These are phyloP conservation scores for Triangularia verruculosa DNA, from an alignment of 2,329 filamentous ascomycete genomes.

Conservation along the genomic window DNA sequence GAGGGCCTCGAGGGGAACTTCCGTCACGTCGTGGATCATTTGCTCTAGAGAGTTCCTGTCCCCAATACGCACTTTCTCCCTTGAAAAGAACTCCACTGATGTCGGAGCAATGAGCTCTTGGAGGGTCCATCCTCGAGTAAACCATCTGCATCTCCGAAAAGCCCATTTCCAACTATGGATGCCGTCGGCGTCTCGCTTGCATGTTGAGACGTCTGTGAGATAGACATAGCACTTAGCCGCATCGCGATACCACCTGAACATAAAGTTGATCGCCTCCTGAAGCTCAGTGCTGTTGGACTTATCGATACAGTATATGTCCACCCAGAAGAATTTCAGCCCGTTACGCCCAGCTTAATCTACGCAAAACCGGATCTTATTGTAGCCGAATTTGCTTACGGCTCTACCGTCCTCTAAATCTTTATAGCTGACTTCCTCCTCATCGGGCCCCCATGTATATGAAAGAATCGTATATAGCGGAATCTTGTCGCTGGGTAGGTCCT, in stretches of 20 bases:
- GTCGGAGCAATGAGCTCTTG: too few relatives aligned
- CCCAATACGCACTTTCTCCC: too few relatives aligned
- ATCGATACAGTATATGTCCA: constrained; percentile 20
- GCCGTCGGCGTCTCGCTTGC: too few relatives aligned
- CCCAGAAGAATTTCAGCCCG: constrained; percentile 7
- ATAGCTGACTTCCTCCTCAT: constrained; percentile 12
- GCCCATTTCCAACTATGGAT: too few relatives aligned
- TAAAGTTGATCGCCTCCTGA: constrained; percentile 19
- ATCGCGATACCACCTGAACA: constrained; percentile 13
- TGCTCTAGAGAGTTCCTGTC: too few relatives aligned
- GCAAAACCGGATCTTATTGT: constrained; percentile 5
- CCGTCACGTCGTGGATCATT: too few relatives aligned
- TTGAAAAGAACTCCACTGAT: too few relatives aligned
- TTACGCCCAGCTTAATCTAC: background rate
- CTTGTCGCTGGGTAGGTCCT: constrained; percentile 6
- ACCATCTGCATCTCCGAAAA: too few relatives aligned
- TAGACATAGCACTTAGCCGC: constrained; percentile 2
- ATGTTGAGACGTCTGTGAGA: constrained; percentile 5
- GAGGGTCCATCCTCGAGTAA: too few relatives aligned
- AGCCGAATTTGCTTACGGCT: constrained; percentile 6
- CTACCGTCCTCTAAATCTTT: background rate
- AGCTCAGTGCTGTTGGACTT: constrained; percentile 18
- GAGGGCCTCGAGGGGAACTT: too few relatives aligned
- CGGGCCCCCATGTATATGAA: constrained; percentile 14
- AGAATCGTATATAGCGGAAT: constrained; percentile 21